phyloP scores from a whole-genome alignment of 2,329 filamentous ascomycete species.

The Annulohypoxylon truncatum region DNA sequence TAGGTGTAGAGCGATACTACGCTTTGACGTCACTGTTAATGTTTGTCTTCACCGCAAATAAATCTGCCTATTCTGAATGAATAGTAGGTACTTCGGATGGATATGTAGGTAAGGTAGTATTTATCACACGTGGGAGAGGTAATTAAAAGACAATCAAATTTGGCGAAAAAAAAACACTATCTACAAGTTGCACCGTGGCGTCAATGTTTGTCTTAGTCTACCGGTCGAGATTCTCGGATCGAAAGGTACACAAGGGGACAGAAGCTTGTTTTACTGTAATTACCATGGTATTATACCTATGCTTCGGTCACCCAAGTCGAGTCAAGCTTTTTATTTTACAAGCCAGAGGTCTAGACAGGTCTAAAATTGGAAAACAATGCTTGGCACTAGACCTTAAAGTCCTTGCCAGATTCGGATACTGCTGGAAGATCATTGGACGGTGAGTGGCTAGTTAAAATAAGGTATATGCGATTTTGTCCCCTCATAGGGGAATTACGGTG shows the following conservation, averaged over 20 bases:
- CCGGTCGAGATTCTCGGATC: not conserved
- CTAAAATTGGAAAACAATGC: slow-evolving; percentile 25
- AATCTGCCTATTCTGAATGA: not conserved
- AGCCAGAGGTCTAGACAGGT: slow-evolving; percentile 24
- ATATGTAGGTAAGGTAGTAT: not conserved
- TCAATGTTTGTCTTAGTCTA: not conserved
- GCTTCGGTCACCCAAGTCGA: not conserved
- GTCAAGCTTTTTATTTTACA: slow-evolving; percentile 8
- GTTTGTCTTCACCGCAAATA: not conserved
- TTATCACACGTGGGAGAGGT: not conserved
- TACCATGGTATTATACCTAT: not conserved
- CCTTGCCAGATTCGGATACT: slow-evolving; percentile 29
- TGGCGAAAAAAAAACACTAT: not conserved
- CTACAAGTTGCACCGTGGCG: not conserved
- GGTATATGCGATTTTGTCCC: slow-evolving; percentile 6
- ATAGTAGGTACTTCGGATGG: not conserved
- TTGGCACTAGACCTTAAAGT: not conserved
- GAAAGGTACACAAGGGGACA: slow-evolving; percentile 1
- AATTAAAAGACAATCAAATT: not conserved
- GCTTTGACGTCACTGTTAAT: not conserved
- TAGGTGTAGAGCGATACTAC: not conserved
- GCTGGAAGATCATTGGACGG: slow-evolving; percentile 26
- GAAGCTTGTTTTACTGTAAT: slow-evolving; percentile 7
- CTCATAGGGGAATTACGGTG: slow-evolving; percentile 4
- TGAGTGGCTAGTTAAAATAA: slow-evolving; percentile 10